Percentiles rank a stretch among this genome's conserved stretches.
Conservation (phyloP, 495 filamentous ascomycete genomes). For the Penicillium ucsense region DNA sequence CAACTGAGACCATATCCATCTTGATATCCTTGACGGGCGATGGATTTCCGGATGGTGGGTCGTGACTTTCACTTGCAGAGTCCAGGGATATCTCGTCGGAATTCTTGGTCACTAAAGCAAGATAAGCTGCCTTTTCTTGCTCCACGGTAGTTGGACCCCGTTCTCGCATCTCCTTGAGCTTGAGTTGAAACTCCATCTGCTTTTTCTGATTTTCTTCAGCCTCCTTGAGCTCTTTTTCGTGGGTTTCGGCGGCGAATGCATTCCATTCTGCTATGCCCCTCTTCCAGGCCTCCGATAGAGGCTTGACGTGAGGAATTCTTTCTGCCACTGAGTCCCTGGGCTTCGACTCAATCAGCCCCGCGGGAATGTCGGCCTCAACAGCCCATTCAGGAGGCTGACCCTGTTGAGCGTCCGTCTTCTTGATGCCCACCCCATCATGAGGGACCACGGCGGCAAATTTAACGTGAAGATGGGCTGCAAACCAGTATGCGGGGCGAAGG, state of each 20-base stretch:
- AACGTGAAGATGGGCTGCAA: slow-evolving; percentile 86
- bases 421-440: slow-evolving; percentile 36
- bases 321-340: not conserved
- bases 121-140: no score
- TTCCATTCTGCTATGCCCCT: no score
- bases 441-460: slow-evolving; percentile 67
- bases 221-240: no score
- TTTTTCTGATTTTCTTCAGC: no score
- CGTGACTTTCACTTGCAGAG: slow-evolving; percentile 39
- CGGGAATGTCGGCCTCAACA: not conserved
- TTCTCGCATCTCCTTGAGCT: not conserved
- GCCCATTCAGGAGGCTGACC: slow-evolving; percentile 4
- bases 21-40: not conserved
- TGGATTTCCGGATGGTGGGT: not conserved
- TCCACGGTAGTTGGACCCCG: not conserved
- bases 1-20: not conserved
- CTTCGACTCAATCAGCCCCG: not conserved
- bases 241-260: no score
- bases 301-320: not conserved
- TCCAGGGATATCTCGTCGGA: slow-evolving; percentile 45
- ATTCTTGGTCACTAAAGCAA: slow-evolving; percentile 12
- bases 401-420: not conserved
- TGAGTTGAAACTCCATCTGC: no score
- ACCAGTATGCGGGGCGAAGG: slow-evolving; percentile 79
- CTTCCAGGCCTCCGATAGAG: not conserved